Evolutionary conservation across 805 yeast species (phyloP), one percentile per base, ranked within the genome.

Genomic region (Yarrowia phangngaensis): DNA sequence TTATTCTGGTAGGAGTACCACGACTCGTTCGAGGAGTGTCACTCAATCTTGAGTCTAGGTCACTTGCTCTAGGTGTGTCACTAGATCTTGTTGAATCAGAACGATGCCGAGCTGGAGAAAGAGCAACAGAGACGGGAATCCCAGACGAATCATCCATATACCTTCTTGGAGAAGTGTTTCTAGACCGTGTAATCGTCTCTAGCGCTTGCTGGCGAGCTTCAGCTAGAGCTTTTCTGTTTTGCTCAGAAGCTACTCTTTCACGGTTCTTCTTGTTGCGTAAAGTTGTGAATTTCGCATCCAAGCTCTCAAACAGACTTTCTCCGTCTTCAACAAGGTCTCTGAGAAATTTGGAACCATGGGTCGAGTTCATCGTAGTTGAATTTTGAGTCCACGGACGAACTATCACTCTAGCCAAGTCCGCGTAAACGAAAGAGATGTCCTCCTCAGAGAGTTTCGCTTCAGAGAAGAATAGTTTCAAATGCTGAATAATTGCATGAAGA

Each of bases 381-480:
- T 62, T 58, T 7, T 58, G 57, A 0, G 58, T 63, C 14, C 65
- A 54, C 2, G 67, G 68, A 20, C 67, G 53, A 32, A 63, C 35
- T n/a, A 41, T 41, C 2, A 41, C 34, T 8, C 48, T 34, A 11
- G 51, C 24, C 15, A 43, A 8, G 16, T 24, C 36, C 2, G 22
- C 22, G 14, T 41, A 24, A 16, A 33, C 19, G 36, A 14, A 38
- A 3, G 38, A 23, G 14, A 47, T 20, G 14, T 31, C 48, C 14
- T 48, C 51, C n/a, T 36, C 36, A 6, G 34, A 19, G 7, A 24
- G 26, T 14, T 38, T 38, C 17, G 45, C 28, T 22, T 22, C 20
- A 11, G 20, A 38, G 19, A 45, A 19, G 15, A 32, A 45, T 4
- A 20, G 19, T n/a, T 52, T 45, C 24, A 60, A 28, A 33, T 56